Evolutionary conservation across 495 filamentous ascomycete genomes (phyloP).

Genomic region (Aspergillus egyptiacus): DNA sequence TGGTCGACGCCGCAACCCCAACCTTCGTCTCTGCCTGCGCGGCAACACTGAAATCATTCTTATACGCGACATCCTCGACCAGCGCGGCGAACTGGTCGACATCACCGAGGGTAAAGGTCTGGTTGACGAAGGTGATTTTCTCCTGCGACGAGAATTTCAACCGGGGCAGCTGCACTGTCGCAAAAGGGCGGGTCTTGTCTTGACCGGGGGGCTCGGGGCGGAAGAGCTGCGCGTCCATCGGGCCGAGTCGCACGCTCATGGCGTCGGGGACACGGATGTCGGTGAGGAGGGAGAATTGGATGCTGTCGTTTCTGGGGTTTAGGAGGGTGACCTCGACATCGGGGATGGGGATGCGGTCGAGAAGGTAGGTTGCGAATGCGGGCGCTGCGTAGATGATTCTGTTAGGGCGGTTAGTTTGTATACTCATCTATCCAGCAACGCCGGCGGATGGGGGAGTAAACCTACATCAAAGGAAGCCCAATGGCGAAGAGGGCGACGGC

Average conservation of each 20-base stretch:
- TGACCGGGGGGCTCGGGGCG: background rate
- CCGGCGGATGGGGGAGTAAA: background rate
- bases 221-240: background rate
- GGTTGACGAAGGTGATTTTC: background rate
- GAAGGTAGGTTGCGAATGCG: slow-evolving; percentile 7
- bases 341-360: slow-evolving; percentile 4
- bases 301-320: slow-evolving; percentile 10
- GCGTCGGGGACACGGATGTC: slow-evolving; percentile 6
- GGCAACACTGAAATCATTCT: background rate
- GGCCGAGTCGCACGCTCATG: background rate
- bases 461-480: background rate
- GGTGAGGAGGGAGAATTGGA: slow-evolving; percentile 5
- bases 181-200: background rate
- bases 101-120: background rate
- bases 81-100: slow-evolving; percentile 2
- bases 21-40: background rate
- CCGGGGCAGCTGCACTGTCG: background rate
- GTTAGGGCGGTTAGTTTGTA: background rate
- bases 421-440: background rate
- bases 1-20: background rate
- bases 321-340: background rate
- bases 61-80: slow-evolving; percentile 2
- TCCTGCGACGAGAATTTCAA: background rate
- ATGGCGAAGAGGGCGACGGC: background rate
- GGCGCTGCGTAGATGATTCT: slow-evolving; percentile 10